phyloP scores from a whole-genome alignment of 169 alveolate species.

The Cryptosporidium muris region DNA sequence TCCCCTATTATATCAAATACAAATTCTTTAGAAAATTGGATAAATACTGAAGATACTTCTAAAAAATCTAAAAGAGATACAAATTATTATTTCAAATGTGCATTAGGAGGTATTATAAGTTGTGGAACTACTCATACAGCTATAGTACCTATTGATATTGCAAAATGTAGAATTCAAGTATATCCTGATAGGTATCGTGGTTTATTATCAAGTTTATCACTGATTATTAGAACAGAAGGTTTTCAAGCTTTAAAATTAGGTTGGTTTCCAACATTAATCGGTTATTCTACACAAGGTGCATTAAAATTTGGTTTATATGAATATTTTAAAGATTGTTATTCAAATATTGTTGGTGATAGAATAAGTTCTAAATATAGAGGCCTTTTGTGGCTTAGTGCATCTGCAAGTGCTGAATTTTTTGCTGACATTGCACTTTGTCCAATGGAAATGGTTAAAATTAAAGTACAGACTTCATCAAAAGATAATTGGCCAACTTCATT shows the following conservation, averaged over 20 bases:
- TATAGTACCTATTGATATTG: constrained; percentile 94
- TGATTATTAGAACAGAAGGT: constrained; percentile 88
- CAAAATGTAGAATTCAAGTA: constrained; percentile 95
- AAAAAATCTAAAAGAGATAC: background rate
- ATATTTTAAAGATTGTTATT: constrained; percentile 92
- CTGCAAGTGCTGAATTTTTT: constrained; percentile 98
- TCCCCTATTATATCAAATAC: background rate
- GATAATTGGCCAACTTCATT: constrained; percentile 88
- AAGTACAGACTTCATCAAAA: constrained; percentile 88
- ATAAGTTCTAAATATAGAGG: constrained; percentile 83
- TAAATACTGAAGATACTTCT: no score
- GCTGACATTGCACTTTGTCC: constrained; percentile 98
- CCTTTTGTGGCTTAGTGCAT: constrained; percentile 92
- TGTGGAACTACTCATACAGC: constrained; percentile 97
- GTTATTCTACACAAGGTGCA: constrained; percentile 97
- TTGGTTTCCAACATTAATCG: constrained; percentile 96
- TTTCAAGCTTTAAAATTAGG: constrained; percentile 91
- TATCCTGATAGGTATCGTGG: constrained; percentile 87
- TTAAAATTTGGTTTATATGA: constrained; percentile 98
- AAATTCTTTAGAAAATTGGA: constrained; percentile 11
- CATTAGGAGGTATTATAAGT: constrained; percentile 95
- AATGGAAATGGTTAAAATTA: constrained; percentile 94
- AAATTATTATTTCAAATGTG: constrained; percentile 90
- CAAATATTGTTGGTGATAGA: constrained; percentile 87
- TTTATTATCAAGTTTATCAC: constrained; percentile 79